Evolutionary conservation across 2,329 filamentous ascomycete species (phyloP).

Genomic region (Colletotrichum musae): DNA sequence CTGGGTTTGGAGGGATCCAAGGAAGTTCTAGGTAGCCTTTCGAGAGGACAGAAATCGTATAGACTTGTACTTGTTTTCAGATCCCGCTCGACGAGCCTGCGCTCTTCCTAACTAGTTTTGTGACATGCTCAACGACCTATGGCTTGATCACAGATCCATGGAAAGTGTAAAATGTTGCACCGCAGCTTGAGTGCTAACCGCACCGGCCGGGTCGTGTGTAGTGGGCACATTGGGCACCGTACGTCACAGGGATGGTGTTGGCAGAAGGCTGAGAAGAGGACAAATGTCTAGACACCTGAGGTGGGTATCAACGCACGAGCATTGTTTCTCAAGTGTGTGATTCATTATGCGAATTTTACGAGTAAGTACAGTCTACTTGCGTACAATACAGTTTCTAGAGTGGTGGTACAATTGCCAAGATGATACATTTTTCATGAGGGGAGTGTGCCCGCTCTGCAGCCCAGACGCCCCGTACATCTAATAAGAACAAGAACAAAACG

Average conservation of each 20-base stretch:
- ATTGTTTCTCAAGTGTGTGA: background rate
- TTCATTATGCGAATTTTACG: background rate
- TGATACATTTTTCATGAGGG: slow-evolving; percentile 21
- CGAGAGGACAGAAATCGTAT: slow-evolving; percentile 36
- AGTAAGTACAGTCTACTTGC: slow-evolving; percentile 7
- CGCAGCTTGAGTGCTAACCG: background rate
- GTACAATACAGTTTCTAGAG: background rate
- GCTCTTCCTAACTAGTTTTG: background rate
- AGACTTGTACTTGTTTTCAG: slow-evolving; percentile 31
- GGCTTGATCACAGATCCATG: background rate
- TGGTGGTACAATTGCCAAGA: slow-evolving; percentile 1
- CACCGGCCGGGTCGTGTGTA: background rate
- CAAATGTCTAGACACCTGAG: slow-evolving; percentile 24
- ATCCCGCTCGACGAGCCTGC: background rate
- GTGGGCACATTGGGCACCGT: slow-evolving; percentile 16
- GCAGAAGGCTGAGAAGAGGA: slow-evolving; percentile 16
- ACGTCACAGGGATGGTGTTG: slow-evolving; percentile 32
- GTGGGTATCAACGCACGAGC: slow-evolving; percentile 20
- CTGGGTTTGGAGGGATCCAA: slow-evolving; percentile 29
- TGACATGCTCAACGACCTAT: background rate
- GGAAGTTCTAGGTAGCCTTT: slow-evolving; percentile 24
- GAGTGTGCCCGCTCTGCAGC: slow-evolving; percentile 3
- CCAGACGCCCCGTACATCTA: background rate
- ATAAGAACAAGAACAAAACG: background rate
- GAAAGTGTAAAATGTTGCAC: background rate